phyloP scores from a whole-genome alignment of 208 protist species.

The Trypanosoma cruzi region DNA sequence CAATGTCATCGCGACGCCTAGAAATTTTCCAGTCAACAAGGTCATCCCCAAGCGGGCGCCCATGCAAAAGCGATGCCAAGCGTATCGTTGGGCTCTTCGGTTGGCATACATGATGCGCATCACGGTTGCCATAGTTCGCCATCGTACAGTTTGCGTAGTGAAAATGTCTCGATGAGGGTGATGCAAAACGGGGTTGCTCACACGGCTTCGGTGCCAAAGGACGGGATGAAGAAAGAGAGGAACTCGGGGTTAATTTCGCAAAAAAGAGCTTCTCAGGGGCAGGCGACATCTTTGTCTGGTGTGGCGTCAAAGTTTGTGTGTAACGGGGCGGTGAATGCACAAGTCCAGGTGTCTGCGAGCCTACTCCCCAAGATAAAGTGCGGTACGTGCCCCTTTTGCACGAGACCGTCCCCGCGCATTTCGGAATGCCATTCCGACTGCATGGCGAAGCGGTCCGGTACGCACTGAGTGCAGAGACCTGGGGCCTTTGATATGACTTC shows the following conservation, averaged over 20 bases:
- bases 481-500: not conserved
- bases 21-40: constrained; percentile 18
- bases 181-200: not conserved
- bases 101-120: not conserved
- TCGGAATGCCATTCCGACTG: not conserved
- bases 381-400: not conserved
- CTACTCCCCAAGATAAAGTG: not conserved
- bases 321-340: not conserved
- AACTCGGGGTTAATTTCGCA: not conserved
- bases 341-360: not conserved
- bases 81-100: not conserved
- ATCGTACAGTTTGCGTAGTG: not conserved
- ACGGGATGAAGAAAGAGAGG: not conserved
- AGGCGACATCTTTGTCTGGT: not conserved
- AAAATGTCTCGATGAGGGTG: not conserved
- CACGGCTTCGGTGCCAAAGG: not conserved
- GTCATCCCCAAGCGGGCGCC: not conserved
- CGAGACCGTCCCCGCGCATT: no score
- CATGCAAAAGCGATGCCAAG: not conserved
- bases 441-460: not conserved
- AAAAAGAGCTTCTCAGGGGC: not conserved
- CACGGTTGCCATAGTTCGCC: not conserved
- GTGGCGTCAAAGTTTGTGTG: not conserved
- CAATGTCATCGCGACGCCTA: constrained; percentile 17
- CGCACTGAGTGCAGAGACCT: not conserved